Evolutionary conservation across 2,329 filamentous ascomycete species (phyloP), one percentile per base, ranked within the genome.

Genomic region (Aspergillus unguis): DNA sequence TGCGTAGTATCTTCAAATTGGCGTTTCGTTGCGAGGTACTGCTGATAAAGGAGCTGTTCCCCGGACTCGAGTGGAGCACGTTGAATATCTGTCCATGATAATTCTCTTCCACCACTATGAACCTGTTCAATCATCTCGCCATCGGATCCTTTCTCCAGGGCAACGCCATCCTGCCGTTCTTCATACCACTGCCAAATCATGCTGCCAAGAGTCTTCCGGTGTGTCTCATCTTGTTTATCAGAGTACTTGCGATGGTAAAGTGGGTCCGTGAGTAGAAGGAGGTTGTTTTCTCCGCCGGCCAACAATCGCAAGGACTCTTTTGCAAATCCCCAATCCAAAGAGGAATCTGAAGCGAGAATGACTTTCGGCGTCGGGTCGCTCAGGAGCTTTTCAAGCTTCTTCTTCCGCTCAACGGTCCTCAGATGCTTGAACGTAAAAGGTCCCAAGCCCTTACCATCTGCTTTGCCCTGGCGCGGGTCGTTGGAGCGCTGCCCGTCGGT

Each of bases 291-390:
- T 58, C 95, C 88, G 53, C 82, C 80, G 0, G 90, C 90, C 50
- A 99, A 79, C 7, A 80, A 80, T 58, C 82, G 84, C 44, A 99
- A 74, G 0, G 92, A 79, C 48, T 92, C 85, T 63, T 87, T 90
- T 0, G 94, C 95, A 65, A 96, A 95, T 0, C 94, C 94, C 94
- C 94, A 99, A 62, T 96, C 90, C 23, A 97, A 75, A 29, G 89
- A 95, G 3, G 85, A 82, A 68, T 97, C 92, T 61, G 90, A 96
- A 2, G 94, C 92, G 52, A 99, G 78, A 47, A 99, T 94, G 11
- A 99, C 91, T 72, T 79, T 63, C 65, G 85, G 80, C 25, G 75
- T 76, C 42, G 71, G 67, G 23, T 77, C 61, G 79, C 75, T 53
- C 7, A 87, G 67, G 51, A 94, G 78, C 62, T 85, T 86, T 49